These are phyloP conservation scores for Fusarium palustre DNA, from an alignment of 2,329 filamentous ascomycete genomes.

Conservation along the genomic window DNA sequence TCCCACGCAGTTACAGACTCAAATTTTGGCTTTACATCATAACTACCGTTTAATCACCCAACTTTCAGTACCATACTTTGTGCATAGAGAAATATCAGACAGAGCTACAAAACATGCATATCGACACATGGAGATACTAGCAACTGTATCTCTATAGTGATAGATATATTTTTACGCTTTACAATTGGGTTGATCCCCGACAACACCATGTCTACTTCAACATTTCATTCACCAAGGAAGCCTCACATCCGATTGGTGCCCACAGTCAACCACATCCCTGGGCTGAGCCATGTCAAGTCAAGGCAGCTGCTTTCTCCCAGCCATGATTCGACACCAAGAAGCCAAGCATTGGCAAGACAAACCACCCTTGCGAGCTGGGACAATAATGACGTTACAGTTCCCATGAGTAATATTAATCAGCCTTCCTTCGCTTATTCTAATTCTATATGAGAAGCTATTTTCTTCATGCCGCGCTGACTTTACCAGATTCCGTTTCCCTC, in stretches of 20 bases:
- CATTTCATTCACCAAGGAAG: too few relatives aligned
- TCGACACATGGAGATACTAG: too few relatives aligned
- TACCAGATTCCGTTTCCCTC: neutral
- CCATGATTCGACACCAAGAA: constrained; percentile 17
- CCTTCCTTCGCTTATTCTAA: neutral
- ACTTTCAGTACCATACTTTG: too few relatives aligned
- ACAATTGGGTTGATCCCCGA: too few relatives aligned
- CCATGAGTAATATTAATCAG: constrained; percentile 3
- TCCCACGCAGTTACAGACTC: too few relatives aligned
- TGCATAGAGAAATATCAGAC: too few relatives aligned
- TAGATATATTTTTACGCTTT: too few relatives aligned
- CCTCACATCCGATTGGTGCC: constrained; percentile 23
- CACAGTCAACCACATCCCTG: constrained; percentile 1
- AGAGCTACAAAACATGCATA: too few relatives aligned
- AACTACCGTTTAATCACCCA: too few relatives aligned
- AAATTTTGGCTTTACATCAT: too few relatives aligned
- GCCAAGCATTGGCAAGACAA: constrained; percentile 18
- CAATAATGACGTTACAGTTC: constrained; percentile 19
- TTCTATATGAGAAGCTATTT: neutral
- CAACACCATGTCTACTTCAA: too few relatives aligned
- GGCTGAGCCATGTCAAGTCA: constrained; percentile 14
- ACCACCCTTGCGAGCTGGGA: constrained; percentile 1
- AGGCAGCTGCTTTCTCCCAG: constrained; percentile 30
- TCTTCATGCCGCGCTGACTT: neutral
- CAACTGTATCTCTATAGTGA: too few relatives aligned